phyloP scores from a whole-genome alignment of 2,329 filamentous ascomycete species.

The Penicillium brasilianum region DNA sequence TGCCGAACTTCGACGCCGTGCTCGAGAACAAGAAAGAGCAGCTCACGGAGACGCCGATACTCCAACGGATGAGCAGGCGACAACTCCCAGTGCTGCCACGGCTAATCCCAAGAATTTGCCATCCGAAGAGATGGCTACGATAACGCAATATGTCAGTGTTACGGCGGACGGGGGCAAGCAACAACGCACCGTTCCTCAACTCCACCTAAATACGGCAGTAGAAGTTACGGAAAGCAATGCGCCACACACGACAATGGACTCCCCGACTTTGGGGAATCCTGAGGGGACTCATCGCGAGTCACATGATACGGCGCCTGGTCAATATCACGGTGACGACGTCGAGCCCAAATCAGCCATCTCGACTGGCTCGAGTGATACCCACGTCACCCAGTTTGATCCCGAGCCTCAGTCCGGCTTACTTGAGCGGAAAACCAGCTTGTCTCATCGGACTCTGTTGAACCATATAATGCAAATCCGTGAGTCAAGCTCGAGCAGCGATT shows the following conservation, averaged over 20 bases:
- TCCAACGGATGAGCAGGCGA: background rate
- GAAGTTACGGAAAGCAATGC: slow-evolving; percentile 20
- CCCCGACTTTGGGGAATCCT: slow-evolving; percentile 49
- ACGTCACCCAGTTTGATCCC: slow-evolving; percentile 67
- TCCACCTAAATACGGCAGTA: slow-evolving; percentile 36
- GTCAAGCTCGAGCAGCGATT: slow-evolving; percentile 49
- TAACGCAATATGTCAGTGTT: slow-evolving; percentile 25
- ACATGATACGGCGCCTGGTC: background rate
- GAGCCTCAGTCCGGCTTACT: slow-evolving; percentile 69
- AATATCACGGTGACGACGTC: background rate
- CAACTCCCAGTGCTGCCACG: background rate
- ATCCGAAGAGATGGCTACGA: slow-evolving; percentile 31
- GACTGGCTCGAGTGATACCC: slow-evolving; percentile 64
- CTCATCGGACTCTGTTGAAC: slow-evolving; percentile 51
- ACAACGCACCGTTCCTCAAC: slow-evolving; percentile 26
- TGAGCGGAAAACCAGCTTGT: slow-evolving; percentile 36
- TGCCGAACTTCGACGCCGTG: slow-evolving; percentile 54
- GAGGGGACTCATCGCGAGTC: slow-evolving; percentile 18
- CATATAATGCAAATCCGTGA: slow-evolving; percentile 57
- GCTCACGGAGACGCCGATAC: slow-evolving; percentile 29
- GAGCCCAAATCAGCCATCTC: slow-evolving; percentile 57
- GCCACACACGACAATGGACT: slow-evolving; percentile 44
- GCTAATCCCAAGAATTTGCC: background rate
- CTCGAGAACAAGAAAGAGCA: slow-evolving; percentile 56
- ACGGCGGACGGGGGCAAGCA: slow-evolving; percentile 21